Conservation (phyloP, 129 eudicot genomes). For the Helichrysum umbraculigerum region DNA sequence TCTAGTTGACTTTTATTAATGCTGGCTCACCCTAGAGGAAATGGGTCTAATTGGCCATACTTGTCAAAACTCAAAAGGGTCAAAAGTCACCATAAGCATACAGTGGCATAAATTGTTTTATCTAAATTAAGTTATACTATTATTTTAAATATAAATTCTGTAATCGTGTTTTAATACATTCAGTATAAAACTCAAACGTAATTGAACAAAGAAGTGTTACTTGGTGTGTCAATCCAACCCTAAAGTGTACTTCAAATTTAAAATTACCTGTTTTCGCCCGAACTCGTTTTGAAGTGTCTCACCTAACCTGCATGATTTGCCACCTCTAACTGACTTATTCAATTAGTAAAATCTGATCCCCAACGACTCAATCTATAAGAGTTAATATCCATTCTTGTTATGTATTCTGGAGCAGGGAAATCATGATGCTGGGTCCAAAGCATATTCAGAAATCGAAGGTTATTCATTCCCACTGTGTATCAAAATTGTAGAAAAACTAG, state of each 20-base stretch:
- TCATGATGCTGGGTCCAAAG: constrained; percentile 21
- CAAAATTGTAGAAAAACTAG: constrained; percentile 61
- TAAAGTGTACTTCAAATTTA: neutral
- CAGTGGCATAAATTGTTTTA: neutral
- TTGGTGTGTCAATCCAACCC: constrained; percentile 2
- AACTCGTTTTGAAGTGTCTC: neutral
- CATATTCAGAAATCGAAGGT: constrained; percentile 33
- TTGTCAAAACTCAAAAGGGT: neutral
- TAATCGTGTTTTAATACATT: neutral
- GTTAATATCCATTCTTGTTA: constrained; percentile 23
- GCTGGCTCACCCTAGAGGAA: neutral
- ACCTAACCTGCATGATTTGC: neutral
- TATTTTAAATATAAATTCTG: too few relatives aligned
- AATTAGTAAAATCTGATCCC: neutral
- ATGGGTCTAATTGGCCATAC: neutral
- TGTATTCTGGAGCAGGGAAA: constrained; percentile 41
- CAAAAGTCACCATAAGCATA: neutral
- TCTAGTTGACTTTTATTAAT: neutral
- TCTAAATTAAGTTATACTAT: neutral
- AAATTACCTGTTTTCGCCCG: neutral
- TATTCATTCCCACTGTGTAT: constrained; percentile 74
- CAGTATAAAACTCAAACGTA: neutral
- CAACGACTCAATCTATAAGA: neutral
- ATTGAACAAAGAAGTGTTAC: neutral
- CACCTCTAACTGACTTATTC: constrained; percentile 12